Percentiles rank a stretch among this genome's conserved stretches.
Evolutionary conservation across 331 rosid species (phyloP).

Genomic region (Acacia concinna): DNA sequence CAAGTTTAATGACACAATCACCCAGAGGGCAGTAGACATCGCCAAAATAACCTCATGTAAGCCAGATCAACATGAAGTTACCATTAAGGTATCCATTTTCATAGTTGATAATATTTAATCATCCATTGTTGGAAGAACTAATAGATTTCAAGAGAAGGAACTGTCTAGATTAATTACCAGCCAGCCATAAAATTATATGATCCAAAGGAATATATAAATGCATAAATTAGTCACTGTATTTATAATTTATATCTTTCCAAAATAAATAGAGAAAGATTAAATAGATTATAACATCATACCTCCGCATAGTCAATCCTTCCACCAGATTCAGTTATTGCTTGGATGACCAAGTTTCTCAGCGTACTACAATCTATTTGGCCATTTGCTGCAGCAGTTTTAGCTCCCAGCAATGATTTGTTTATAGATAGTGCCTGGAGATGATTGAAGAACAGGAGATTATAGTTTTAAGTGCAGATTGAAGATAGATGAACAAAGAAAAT

Average conservation of each 20-base stretch:
- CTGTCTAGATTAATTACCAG: not conserved
- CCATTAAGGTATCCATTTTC: not conserved
- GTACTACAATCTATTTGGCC: conserved; percentile 58
- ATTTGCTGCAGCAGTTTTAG: conserved; percentile 55
- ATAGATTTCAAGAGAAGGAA: not conserved
- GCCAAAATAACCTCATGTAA: not conserved
- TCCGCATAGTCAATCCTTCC: conserved; percentile 88
- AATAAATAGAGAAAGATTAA: not conserved
- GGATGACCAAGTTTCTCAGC: conserved; percentile 47
- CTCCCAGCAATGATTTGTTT: conserved; percentile 64
- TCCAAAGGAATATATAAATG: not conserved
- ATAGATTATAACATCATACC: conserved; percentile 44
- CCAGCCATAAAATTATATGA: not conserved
- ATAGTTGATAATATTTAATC: too few relatives aligned
- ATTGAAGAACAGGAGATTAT: conserved; percentile 7
- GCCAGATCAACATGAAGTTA: not conserved
- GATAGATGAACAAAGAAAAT: conserved; percentile 15
- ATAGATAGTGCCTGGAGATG: conserved; percentile 71
- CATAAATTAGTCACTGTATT: conserved; percentile 6
- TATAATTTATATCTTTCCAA: not conserved
- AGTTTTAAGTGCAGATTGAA: not conserved
- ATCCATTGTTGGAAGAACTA: too few relatives aligned
- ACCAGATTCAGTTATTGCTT: conserved; percentile 63
- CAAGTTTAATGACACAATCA: not conserved
- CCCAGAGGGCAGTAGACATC: not conserved